Conservation (phyloP, 208 protist species). For the Trypanosoma congolense region DNA sequence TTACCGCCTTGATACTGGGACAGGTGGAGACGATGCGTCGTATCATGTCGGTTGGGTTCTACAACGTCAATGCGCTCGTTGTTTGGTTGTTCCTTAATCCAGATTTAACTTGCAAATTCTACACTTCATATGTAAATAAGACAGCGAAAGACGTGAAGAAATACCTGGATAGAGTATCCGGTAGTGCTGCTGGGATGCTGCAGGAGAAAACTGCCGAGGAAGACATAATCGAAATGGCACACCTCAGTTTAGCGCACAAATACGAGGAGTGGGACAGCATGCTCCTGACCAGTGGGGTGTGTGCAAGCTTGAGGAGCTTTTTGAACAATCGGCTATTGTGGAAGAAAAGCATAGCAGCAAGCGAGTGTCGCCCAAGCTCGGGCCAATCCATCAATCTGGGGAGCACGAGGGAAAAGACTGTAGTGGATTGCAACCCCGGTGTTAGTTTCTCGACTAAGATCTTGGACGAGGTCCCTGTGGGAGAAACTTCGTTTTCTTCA, state of each 20-base stretch:
- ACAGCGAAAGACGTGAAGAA: slow-evolving; percentile 6
- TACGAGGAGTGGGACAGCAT: not conserved
- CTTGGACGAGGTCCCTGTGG: not conserved
- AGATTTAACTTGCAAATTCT: slow-evolving; percentile 18
- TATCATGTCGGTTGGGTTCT: slow-evolving; percentile 57
- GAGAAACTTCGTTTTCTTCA: slow-evolving; percentile 25
- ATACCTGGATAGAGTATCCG: slow-evolving; percentile 5
- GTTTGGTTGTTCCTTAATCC: slow-evolving; percentile 54
- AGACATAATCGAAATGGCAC: not conserved
- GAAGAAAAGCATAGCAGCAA: slow-evolving; percentile 1
- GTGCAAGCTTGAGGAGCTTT: slow-evolving; percentile 17
- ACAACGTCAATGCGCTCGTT: slow-evolving; percentile 55
- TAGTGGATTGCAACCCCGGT: not conserved
- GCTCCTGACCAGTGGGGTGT: slow-evolving; percentile 6
- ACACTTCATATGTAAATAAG: slow-evolving; percentile 12
- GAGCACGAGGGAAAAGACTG: too few species aligned
- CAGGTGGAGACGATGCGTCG: slow-evolving; percentile 55
- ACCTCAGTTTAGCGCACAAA: not conserved
- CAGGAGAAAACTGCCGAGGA: slow-evolving; percentile 1
- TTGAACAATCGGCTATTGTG: slow-evolving; percentile 4
- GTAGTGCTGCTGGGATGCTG: not conserved
- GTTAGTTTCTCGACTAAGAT: not conserved
- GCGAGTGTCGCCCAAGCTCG: not conserved
- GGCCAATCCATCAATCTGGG: not conserved
- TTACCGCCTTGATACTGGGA: slow-evolving; percentile 51